Conservation (phyloP, 345 rosid genomes). For the Jatropha curcas region DNA sequence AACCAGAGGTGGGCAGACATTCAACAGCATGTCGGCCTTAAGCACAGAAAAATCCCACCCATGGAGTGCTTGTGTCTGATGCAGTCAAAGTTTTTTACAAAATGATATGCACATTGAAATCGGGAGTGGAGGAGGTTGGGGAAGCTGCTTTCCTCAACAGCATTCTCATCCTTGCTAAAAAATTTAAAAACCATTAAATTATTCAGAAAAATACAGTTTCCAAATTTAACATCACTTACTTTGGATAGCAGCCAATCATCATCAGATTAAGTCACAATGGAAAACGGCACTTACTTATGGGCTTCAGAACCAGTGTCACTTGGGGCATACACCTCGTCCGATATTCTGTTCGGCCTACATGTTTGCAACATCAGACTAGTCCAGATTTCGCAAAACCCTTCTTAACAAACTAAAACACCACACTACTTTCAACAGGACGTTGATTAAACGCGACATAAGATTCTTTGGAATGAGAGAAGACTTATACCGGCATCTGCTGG, state of each 20-base stretch:
- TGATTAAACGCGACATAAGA: constrained; percentile 76
- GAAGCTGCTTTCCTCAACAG: constrained; percentile 33
- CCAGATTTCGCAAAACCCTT: neutral
- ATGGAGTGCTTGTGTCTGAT: constrained; percentile 66
- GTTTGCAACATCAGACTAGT: neutral
- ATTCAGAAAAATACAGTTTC: neutral
- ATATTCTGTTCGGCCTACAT: constrained; percentile 79
- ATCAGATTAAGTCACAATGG: neutral
- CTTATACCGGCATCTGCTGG: constrained; percentile 73
- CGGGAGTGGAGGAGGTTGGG: constrained; percentile 29
- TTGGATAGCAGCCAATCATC: neutral
- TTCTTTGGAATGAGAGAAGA: constrained; percentile 65
- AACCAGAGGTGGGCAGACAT: constrained; percentile 65
- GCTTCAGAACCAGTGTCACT: constrained; percentile 69
- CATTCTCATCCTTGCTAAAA: constrained; percentile 44
- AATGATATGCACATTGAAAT: constrained; percentile 47
- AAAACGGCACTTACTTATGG: constrained; percentile 29
- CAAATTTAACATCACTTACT: neutral
- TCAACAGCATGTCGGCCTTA: constrained; percentile 65
- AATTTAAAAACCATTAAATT: neutral
- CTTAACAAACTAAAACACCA: neutral
- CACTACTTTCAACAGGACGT: constrained; percentile 64
- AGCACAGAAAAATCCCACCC: constrained; percentile 70
- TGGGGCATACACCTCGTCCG: constrained; percentile 88
- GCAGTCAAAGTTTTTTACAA: constrained; percentile 61